phyloP scores from a whole-genome alignment of 352 stramenopile genomes.

The Globisporangium megalacanthum region DNA sequence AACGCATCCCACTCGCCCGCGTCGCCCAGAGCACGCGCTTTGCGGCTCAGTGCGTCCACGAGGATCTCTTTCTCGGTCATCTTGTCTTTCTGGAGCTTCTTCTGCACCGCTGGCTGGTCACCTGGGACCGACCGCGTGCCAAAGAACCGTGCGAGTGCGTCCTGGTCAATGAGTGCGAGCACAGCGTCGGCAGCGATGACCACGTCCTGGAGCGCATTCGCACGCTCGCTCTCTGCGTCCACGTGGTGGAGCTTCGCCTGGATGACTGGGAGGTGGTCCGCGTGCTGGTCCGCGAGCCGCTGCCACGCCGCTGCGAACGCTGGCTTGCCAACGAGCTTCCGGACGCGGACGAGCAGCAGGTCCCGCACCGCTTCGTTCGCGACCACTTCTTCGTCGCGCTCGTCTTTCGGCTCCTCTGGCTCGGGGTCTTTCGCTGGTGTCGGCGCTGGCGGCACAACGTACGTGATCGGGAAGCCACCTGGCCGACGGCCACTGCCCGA shows the following conservation, averaged over 20 bases:
- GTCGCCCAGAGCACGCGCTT: constrained; percentile 68
- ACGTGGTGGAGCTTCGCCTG: constrained; percentile 73
- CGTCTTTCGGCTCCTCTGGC: constrained; percentile 59
- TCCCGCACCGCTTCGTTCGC: constrained; percentile 72
- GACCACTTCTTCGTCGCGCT: constrained; percentile 57
- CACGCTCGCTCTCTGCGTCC: constrained; percentile 49
- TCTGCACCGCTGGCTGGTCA: constrained; percentile 41
- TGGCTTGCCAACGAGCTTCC: constrained; percentile 63
- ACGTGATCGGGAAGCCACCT: constrained; percentile 65
- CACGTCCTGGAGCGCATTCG: constrained; percentile 39
- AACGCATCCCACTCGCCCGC: constrained; percentile 52
- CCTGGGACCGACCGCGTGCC: constrained; percentile 51
- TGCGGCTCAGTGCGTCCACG: constrained; percentile 57
- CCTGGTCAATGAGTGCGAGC: constrained; percentile 50
- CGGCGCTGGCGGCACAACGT: constrained; percentile 61
- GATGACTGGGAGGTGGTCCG: constrained; percentile 48
- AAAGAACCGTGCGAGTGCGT: constrained; percentile 71
- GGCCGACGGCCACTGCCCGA: constrained; percentile 56
- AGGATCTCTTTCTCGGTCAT: constrained; percentile 65
- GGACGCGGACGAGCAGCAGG: constrained; percentile 55
- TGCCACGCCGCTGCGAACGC: constrained; percentile 52
- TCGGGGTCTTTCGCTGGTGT: constrained; percentile 56
- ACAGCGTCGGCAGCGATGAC: constrained; percentile 50
- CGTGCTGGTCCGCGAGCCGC: constrained; percentile 46
- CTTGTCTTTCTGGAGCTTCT: constrained; percentile 76